phyloP scores from a whole-genome alignment of 1,139 yeast genomes.

The Entelexis paramagnoliae region DNA sequence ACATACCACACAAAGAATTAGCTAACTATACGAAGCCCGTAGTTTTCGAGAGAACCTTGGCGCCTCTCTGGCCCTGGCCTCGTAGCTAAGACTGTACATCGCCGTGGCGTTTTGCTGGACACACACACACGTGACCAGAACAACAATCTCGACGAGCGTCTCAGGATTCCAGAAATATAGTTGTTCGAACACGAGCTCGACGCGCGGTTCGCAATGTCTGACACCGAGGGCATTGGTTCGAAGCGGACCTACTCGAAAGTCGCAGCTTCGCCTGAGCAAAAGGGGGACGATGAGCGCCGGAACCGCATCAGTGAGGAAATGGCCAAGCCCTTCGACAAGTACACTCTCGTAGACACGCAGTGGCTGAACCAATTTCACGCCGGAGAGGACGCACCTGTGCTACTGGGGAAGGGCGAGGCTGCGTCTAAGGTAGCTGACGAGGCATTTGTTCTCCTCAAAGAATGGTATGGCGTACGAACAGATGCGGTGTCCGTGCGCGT shows the following conservation, averaged over 20 bases:
- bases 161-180: neutral
- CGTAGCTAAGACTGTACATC: too few species aligned
- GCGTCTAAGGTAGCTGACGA: neutral
- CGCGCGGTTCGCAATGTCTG: neutral
- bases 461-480: constrained; percentile 17
- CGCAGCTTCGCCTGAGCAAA: neutral
- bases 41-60: too few species aligned
- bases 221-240: neutral
- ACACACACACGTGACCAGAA: neutral
- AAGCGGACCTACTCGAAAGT: neutral
- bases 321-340: neutral
- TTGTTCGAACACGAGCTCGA: neutral
- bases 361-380: constrained; percentile 5
- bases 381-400: constrained; percentile 9
- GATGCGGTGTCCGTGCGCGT: constrained; percentile 8
- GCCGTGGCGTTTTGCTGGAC: too few species aligned
- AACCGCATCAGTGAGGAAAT: neutral
- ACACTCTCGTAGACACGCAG: constrained; percentile 6
- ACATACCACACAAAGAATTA: too few species aligned
- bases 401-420: constrained; percentile 4
- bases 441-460: constrained; percentile 10
- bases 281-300: constrained; percentile 2
- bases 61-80: too few species aligned
- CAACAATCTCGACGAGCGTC: neutral
- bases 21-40: too few species aligned